phyloP scores from a whole-genome alignment of 306 rosid species.

The Chamaecrista fasciculata region DNA sequence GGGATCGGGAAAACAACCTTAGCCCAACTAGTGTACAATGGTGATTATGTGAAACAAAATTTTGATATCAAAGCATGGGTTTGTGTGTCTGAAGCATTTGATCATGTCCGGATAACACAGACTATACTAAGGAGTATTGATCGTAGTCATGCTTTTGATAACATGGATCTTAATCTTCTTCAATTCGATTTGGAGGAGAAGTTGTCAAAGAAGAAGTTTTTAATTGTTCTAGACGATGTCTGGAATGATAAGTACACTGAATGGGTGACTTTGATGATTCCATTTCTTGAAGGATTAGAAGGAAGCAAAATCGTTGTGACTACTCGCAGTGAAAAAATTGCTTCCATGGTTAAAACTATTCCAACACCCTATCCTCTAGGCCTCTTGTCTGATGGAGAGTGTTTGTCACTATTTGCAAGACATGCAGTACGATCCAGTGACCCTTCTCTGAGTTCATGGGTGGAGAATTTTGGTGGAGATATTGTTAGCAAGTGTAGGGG shows the following conservation, averaged over 20 bases:
- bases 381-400: not conserved
- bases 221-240: conserved; percentile 18
- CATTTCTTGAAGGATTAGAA: not conserved
- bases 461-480: not conserved
- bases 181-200: not conserved
- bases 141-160: not conserved
- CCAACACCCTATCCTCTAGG: not conserved
- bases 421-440: not conserved
- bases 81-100: not conserved
- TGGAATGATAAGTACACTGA: not conserved
- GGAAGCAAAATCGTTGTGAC: conserved; percentile 26
- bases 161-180: not conserved
- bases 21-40: not conserved
- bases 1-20: conserved; percentile 3
- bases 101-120: not conserved
- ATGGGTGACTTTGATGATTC: not conserved
- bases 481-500: conserved; percentile 18
- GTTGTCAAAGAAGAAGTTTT: not conserved
- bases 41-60: not conserved
- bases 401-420: not conserved
- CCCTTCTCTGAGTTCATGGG: no score
- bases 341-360: not conserved
- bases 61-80: not conserved
- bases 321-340: not conserved
- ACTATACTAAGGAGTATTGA: not conserved